Conservation (phyloP, 2,329 filamentous ascomycete species). For the Ophiosphaerella korrae region DNA sequence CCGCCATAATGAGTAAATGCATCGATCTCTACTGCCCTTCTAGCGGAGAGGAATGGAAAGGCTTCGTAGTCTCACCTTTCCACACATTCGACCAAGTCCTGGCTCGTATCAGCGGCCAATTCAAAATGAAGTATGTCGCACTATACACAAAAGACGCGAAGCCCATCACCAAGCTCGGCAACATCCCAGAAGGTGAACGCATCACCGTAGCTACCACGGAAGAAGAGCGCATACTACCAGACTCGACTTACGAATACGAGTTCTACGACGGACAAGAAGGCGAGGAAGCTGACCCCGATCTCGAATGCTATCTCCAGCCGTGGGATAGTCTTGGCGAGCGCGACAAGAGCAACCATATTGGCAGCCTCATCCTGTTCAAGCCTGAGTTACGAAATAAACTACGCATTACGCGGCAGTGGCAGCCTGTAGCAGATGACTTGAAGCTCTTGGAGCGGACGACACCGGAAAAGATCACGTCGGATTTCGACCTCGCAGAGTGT, state of each 20-base stretch:
- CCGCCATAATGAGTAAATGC: constrained; percentile 1
- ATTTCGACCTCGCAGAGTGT: background rate
- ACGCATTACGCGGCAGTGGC: constrained; percentile 11
- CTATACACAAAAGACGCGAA: constrained; percentile 16
- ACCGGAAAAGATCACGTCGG: background rate
- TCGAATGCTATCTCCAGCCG: constrained; percentile 1
- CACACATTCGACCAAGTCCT: constrained; percentile 14
- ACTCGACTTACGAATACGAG: constrained; percentile 4
- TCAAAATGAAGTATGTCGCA: constrained; percentile 11
- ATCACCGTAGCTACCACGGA: constrained; percentile 8
- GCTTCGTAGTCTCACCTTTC: constrained; percentile 13
- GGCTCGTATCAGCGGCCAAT: constrained; percentile 13
- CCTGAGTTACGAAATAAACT: constrained; percentile 10
- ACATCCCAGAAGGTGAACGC: constrained; percentile 14
- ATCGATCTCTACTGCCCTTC: constrained; percentile 15
- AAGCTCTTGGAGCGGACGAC: background rate
- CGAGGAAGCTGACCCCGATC: constrained; percentile 7
- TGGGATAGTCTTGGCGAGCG: constrained; percentile 14
- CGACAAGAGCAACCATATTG: constrained; percentile 15
- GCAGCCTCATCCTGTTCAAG: constrained; percentile 7
- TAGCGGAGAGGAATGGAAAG: constrained; percentile 6
- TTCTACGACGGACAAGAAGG: constrained; percentile 16
- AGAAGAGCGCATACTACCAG: constrained; percentile 10
- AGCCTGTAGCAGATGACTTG: constrained; percentile 5
- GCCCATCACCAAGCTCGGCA: constrained; percentile 8